Evolutionary conservation across 352 stramenopile genomes (phyloP), one percentile per base, ranked within the genome.

Genomic region (Saprolegnia diclina): DNA sequence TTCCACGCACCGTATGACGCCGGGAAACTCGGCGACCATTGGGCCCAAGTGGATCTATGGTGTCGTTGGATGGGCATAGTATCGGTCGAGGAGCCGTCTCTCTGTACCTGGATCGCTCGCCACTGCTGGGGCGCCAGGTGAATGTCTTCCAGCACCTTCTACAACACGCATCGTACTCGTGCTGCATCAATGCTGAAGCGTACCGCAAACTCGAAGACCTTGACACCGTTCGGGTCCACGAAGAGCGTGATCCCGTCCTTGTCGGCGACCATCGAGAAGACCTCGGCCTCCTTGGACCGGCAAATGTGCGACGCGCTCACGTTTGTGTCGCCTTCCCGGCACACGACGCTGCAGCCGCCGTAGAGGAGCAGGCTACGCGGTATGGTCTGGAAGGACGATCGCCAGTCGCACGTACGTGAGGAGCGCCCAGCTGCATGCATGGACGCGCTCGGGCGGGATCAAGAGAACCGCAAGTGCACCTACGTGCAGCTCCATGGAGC

Each of bases 1-100:
- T n/a, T 54, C 14, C 16, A 19, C 29, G 13, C 48, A 78, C 73
- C 75, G 91, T 65, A 94, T 79, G 44, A 94, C 78, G 19, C 86
- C 86, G 4, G 86, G 86, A 66, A 94, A 94, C 66, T 94, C 84
- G 5, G 82, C 86, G 45, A 92, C 84, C 84, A 94, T 91, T 6
- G 86, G 85, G 0, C 85, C 87, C 66, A 94, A 74, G 68, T 94
- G 87, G 57, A 93, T 94, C 87, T 91, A 67, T n/a, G 44, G 22
- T n/a, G 54, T 1, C 6, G 44, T 44, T 67, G 16, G 55, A 65
- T 64, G n/a, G n/a, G n/a, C n/a, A n/a, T n/a, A n/a, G n/a, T n/a
- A n/a, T n/a, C n/a, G n/a, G n/a, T n/a, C n/a, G n/a, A n/a, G n/a
- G n/a, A n/a, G n/a, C n/a, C 42, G 42, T 35, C 5, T 6, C 5